Evolutionary conservation across 2,329 filamentous ascomycete genomes (phyloP).

Genomic region (Thielaviopsis ethacetica): DNA sequence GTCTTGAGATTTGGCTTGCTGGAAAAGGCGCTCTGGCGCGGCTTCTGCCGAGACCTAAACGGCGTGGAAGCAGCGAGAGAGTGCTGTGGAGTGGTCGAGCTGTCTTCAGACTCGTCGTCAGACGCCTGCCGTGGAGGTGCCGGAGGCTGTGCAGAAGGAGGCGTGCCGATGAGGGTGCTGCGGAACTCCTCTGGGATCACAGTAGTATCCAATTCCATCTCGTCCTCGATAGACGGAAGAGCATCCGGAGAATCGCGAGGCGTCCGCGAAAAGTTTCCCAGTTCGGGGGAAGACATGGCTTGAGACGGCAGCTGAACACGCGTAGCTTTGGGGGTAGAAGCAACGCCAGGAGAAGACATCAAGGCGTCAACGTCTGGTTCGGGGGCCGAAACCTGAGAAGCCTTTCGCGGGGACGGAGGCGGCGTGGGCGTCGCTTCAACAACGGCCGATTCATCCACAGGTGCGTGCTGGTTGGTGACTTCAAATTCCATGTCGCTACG

Average conservation of each 20-base stretch:
- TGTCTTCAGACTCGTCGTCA: not conserved
- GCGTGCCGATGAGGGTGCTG: not conserved
- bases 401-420: not conserved
- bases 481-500: not conserved
- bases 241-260: not conserved
- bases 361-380: not conserved
- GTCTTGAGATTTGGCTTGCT: not conserved
- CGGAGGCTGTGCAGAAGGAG: conserved; percentile 1
- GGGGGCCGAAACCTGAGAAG: not conserved
- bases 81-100: not conserved
- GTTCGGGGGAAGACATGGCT: not conserved
- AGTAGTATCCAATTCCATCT: not conserved
- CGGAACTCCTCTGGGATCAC: not conserved
- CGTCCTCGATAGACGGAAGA: not conserved
- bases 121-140: not conserved
- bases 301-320: not conserved
- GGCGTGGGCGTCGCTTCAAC: not conserved
- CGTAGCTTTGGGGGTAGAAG: not conserved
- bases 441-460: not conserved
- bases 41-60: conserved; percentile 2
- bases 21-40: conserved; percentile 1
- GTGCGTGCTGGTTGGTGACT: not conserved
- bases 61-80: not conserved
- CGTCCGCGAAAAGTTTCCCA: not conserved
- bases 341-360: not conserved